These are phyloP conservation scores for Scleromitrula shiraiana DNA, from an alignment of 2,329 filamentous ascomycete species.

Conservation along the genomic window DNA sequence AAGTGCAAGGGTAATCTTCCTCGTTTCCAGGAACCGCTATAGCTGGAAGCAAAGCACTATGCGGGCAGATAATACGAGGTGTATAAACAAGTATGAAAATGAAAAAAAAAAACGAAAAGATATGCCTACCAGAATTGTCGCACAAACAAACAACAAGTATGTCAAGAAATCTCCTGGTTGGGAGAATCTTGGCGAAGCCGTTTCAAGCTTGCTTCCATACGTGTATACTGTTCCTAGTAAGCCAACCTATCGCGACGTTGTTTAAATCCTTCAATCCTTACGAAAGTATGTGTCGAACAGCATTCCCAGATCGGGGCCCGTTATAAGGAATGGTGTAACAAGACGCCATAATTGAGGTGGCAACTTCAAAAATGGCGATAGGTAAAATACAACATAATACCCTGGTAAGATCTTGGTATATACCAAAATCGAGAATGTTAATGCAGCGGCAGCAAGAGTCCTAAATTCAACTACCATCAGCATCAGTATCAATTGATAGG, in stretches of 20 bases:
- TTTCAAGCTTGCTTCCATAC: slow-evolving; percentile 57
- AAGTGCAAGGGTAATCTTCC: slow-evolving; percentile 51
- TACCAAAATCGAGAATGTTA: slow-evolving; percentile 50
- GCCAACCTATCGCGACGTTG: slow-evolving; percentile 5
- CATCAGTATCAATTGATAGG: slow-evolving; percentile 34
- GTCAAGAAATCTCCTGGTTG: slow-evolving; percentile 58
- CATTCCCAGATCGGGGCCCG: slow-evolving; percentile 35
- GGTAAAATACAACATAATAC: slow-evolving; percentile 43
- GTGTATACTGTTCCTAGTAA: slow-evolving; percentile 46
- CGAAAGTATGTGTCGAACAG: slow-evolving; percentile 63
- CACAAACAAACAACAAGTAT: slow-evolving; percentile 55
- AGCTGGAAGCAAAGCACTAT: slow-evolving; percentile 42
- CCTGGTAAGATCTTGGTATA: slow-evolving; percentile 45
- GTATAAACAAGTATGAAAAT: slow-evolving; percentile 15
- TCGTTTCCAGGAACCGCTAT: slow-evolving; percentile 51
- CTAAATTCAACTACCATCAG: slow-evolving; percentile 43
- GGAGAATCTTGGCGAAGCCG: slow-evolving; percentile 50
- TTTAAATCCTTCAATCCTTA: slow-evolving; percentile 32
- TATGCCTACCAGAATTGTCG: slow-evolving; percentile 54
- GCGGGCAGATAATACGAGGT: slow-evolving; percentile 59
- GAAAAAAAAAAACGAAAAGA: slow-evolving; percentile 17
- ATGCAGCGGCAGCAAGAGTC: slow-evolving; percentile 54
- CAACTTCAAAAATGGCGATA: slow-evolving; percentile 41
- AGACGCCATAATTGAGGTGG: slow-evolving; percentile 35
- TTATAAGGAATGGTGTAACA: slow-evolving; percentile 31